Evolutionary conservation across 441 rosid species (phyloP).

Genomic region (Cnidoscolus chayamansa): DNA sequence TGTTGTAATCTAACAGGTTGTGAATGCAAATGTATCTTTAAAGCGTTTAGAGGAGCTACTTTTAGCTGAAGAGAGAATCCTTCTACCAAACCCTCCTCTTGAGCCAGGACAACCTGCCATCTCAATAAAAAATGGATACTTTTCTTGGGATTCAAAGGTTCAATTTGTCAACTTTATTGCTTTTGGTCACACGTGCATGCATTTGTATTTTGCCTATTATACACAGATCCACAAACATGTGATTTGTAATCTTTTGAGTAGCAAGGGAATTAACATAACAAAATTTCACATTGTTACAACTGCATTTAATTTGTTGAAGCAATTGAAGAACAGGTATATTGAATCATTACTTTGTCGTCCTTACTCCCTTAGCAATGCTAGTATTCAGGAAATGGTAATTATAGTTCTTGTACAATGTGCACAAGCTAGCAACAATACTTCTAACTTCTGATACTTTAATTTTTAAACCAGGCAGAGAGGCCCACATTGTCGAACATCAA

Average conservation of each 20-base stretch:
- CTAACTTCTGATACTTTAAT: conserved; percentile 14
- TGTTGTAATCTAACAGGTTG: conserved; percentile 51
- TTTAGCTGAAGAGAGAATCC: conserved; percentile 85
- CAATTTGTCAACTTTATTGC: background rate
- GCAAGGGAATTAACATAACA: background rate
- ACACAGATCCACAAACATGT: background rate
- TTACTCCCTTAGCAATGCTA: conserved; percentile 7
- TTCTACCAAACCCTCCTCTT: conserved; percentile 87
- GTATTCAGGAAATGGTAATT: background rate
- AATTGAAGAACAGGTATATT: background rate
- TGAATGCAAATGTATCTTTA: conserved; percentile 89
- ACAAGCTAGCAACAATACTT: background rate
- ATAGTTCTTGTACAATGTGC: background rate
- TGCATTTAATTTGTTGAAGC: conserved; percentile 1
- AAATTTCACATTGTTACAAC: background rate
- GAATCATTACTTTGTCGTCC: background rate
- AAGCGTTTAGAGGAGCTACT: conserved; percentile 94
- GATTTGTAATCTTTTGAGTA: background rate
- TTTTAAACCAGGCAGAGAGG: conserved; percentile 58
- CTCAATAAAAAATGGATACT: conserved; percentile 79
- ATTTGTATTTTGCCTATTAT: conserved; percentile 1
- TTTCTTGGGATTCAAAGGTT: conserved; percentile 99
- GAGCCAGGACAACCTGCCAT: conserved; percentile 74
- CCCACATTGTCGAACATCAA: conserved; percentile 79
- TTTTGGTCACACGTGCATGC: background rate